A percentile compares a stretch with the other conserved stretches of the same genome.
Evolutionary conservation across 2,329 filamentous ascomycete species (phyloP).

Genomic region (Paecilomyces fulvus): DNA sequence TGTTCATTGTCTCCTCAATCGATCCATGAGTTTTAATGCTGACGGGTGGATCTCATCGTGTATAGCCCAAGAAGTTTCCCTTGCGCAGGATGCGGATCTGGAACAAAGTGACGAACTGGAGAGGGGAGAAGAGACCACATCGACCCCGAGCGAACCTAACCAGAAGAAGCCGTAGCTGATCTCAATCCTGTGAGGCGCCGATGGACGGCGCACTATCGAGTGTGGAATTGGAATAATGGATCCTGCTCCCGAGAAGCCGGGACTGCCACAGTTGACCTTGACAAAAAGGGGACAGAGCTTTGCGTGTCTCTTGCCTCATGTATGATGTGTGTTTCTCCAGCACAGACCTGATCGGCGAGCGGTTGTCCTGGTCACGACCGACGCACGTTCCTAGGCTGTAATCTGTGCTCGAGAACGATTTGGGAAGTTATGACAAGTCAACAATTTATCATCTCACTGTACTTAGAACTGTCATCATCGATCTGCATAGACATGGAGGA

Average conservation of each 20-base stretch:
- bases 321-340: background rate
- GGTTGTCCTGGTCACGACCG: background rate
- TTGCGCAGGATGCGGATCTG: constrained; percentile 28
- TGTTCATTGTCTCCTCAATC: background rate
- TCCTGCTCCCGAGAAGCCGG: background rate
- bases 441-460: background rate
- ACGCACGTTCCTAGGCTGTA: background rate
- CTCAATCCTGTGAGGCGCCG: background rate
- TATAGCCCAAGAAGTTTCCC: constrained; percentile 54
- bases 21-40: background rate
- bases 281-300: background rate
- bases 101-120: constrained; percentile 35
- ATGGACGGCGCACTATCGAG: background rate
- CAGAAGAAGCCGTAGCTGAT: constrained; percentile 1
- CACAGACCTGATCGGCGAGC: background rate
- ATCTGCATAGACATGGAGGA: background rate
- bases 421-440: background rate
- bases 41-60: constrained; percentile 2
- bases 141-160: constrained; percentile 5
- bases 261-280: background rate
- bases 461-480: background rate
- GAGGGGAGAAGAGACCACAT: constrained; percentile 16
- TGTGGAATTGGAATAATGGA: background rate
- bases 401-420: background rate
- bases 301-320: background rate